Evolutionary conservation across 805 yeast genomes (phyloP).

Genomic region (Ogataea ganodermae): DNA sequence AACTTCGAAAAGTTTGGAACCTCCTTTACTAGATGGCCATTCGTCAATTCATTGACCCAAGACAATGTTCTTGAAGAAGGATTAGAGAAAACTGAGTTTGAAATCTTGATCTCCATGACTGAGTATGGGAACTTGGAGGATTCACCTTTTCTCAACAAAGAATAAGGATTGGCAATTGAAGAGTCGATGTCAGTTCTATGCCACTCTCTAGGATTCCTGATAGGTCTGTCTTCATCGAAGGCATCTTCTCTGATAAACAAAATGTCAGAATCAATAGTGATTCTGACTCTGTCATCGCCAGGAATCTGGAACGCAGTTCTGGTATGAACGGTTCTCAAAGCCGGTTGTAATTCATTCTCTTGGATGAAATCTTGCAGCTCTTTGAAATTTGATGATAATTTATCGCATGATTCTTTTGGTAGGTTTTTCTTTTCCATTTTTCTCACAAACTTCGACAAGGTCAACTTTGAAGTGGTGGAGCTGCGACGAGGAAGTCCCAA

Average conservation of each 20-base stretch:
- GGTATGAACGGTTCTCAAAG: conserved; percentile 81
- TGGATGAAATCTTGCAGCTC: conserved; percentile 63
- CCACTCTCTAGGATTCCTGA: conserved; percentile 88
- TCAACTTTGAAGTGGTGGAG: conserved; percentile 22
- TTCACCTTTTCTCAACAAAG: conserved; percentile 83
- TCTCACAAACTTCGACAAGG: conserved; percentile 49
- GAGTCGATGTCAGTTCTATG: conserved; percentile 91
- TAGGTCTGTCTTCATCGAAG: conserved; percentile 80
- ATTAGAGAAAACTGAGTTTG: conserved; percentile 49
- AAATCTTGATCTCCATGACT: conserved; percentile 78
- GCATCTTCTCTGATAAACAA: conserved; percentile 88
- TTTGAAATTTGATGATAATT: conserved; percentile 55
- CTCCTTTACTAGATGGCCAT: conserved; percentile 84
- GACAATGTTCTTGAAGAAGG: conserved; percentile 46
- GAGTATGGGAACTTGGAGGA: conserved; percentile 79
- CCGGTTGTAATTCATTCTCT: conserved; percentile 75
- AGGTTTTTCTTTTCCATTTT: conserved; percentile 67
- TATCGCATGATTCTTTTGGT: conserved; percentile 51
- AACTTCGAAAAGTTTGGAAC: conserved; percentile 93
- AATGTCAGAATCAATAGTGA: conserved; percentile 87
- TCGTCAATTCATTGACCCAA: conserved; percentile 88
- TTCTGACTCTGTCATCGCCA: conserved; percentile 90
- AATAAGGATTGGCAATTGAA: conserved; percentile 64
- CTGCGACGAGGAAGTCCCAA: conserved; percentile 15
- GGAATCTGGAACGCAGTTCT: conserved; percentile 98